phyloP scores from a whole-genome alignment of 495 filamentous ascomycete genomes.

The Lepidopterella palustris region DNA sequence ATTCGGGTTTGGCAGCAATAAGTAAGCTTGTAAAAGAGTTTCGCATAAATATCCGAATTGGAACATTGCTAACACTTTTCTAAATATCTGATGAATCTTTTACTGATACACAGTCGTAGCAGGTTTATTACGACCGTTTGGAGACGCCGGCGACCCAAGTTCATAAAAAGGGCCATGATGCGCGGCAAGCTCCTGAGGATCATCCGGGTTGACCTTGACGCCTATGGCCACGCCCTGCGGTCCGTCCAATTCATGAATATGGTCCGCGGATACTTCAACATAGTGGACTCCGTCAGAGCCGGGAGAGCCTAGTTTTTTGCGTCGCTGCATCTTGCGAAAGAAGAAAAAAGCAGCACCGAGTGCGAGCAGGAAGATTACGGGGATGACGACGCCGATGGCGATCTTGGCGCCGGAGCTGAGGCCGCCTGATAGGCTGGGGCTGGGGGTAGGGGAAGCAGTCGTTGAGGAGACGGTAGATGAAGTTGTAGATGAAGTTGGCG shows the following conservation, averaged over 20 bases:
- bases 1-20: too few species aligned
- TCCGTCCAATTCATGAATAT: background rate
- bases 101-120: background rate
- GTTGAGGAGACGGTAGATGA: background rate
- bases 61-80: too few species aligned
- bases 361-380: background rate
- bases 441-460: background rate
- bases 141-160: background rate
- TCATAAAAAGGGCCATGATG: background rate
- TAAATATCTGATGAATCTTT: too few species aligned
- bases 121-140: background rate
- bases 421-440: background rate
- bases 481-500: background rate
- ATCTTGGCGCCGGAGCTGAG: background rate
- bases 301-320: background rate
- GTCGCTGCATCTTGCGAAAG: background rate
- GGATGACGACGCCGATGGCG: background rate
- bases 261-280: background rate
- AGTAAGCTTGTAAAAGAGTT: too few species aligned
- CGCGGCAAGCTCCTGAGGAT: background rate
- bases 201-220: background rate
- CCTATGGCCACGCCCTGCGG: background rate
- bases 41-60: too few species aligned
- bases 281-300: background rate
- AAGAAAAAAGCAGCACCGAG: background rate